phyloP scores from a whole-genome alignment of 129 eudicot genomes.

The Tagetes erecta region DNA sequence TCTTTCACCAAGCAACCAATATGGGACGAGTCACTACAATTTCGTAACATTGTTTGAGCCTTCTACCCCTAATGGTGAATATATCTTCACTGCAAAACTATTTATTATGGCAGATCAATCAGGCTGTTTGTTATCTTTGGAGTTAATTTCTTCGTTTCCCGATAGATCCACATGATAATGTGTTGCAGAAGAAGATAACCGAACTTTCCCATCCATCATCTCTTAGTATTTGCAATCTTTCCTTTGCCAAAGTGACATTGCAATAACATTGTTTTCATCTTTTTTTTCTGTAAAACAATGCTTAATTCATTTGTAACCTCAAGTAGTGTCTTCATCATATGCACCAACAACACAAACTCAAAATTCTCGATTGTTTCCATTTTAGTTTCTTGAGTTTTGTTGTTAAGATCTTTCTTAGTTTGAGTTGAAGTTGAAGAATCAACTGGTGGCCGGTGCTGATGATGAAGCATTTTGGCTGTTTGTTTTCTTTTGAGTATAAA shows the following conservation, averaged over 20 bases:
- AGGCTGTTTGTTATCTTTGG: too few relatives aligned
- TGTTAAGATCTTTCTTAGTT: neutral
- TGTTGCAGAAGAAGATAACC: neutral
- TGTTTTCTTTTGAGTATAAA: neutral
- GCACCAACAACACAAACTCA: conserved; percentile 7
- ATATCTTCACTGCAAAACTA: too few relatives aligned
- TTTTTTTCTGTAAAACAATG: conserved; percentile 6
- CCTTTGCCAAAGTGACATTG: conserved; percentile 12
- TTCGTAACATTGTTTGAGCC: too few relatives aligned
- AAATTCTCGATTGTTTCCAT: conserved; percentile 1
- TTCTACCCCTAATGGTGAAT: too few relatives aligned
- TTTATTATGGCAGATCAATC: too few relatives aligned
- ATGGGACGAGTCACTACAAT: too few relatives aligned
- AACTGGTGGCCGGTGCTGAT: neutral
- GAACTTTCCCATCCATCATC: neutral
- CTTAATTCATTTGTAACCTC: conserved; percentile 18
- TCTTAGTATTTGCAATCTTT: neutral
- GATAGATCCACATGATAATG: too few relatives aligned
- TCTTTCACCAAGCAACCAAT: too few relatives aligned
- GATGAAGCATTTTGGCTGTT: conserved; percentile 5
- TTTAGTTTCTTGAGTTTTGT: neutral
- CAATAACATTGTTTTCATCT: conserved; percentile 8
- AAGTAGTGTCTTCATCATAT: conserved; percentile 15
- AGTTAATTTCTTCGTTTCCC: too few relatives aligned
- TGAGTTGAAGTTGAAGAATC: neutral